Evolutionary conservation across 1,139 yeast species (phyloP), one percentile per base, ranked within the genome.

Genomic region (Suhomyces atakaporum): DNA sequence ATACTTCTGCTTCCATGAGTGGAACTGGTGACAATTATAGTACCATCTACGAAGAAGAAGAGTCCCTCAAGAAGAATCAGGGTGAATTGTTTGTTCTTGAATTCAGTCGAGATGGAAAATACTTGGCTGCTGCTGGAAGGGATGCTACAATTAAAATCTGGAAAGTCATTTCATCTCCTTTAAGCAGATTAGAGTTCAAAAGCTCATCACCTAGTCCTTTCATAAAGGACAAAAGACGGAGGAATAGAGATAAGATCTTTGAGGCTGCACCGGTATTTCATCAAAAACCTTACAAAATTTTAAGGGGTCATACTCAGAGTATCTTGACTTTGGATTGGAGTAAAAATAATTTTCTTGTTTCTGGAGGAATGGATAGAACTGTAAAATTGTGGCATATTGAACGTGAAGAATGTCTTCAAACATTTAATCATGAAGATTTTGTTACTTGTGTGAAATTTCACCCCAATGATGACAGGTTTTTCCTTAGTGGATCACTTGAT

Each of bases 331-430:
- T 90, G 27, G 87, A 87, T 50, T 90, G 97, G 97, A 84, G 95
- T 39, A 84, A 84, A 48, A 89, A 89, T 60, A 84, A 83, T 53
- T 90, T 90, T 46, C 58, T 90, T 21, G 56, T 89, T 1, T 74
- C 95, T 1, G 84, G 95, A 3, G 84, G 95, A 6, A 86, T 86
- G 85, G 97, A 90, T 60, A 77, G 79, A 46, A 83, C 95, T 0
- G 95, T 81, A 1, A 75, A 78, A 43, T 63, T 90, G 31, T 90
- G 97, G 97, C 95, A 90, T 57, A 75, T 84, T 9, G 87, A 85
- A 29, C 68, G 90, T 32, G 63, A 63, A 2, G 73, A 69, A 12
- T 79, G 88, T 39, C 64, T 90, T 22, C 76, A 84, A 36, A 71
- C 81, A 1, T 89, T 86, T 54, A 58, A 62, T 18, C 94, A 88